Conservation (phyloP, 2,329 filamentous ascomycete species). For the Blastomyces silverae region DNA sequence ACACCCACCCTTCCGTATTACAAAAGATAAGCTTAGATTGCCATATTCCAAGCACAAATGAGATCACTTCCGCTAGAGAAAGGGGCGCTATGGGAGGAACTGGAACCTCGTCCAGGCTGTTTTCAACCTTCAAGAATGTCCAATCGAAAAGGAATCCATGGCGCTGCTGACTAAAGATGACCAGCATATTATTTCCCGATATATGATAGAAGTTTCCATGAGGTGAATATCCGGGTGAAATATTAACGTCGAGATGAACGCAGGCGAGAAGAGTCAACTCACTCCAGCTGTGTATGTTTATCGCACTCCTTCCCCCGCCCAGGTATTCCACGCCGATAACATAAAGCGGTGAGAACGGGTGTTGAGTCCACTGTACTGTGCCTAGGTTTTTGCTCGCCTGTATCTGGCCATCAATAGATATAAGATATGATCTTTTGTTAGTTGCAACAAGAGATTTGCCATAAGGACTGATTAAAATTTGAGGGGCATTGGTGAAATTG, state of each 20-base stretch:
- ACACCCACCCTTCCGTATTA: constrained; percentile 28
- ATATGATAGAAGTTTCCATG: constrained; percentile 15
- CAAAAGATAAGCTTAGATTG: constrained; percentile 27
- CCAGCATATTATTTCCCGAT: constrained; percentile 24
- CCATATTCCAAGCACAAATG: constrained; percentile 24
- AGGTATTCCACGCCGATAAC: constrained; percentile 28
- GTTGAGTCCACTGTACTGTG: constrained; percentile 24
- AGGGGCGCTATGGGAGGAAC: not conserved
- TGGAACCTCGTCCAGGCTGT: not conserved
- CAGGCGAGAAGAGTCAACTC: constrained; percentile 27
- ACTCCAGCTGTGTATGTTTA: constrained; percentile 27
- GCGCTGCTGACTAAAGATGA: constrained; percentile 14
- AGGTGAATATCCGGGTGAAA: not conserved
- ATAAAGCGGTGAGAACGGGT: constrained; percentile 24
- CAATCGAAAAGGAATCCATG: constrained; percentile 19
- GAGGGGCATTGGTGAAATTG: not conserved
- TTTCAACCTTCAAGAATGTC: constrained; percentile 18
- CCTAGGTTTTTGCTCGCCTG: constrained; percentile 20
- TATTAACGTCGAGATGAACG: constrained; percentile 6
- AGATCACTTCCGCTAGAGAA: constrained; percentile 15
- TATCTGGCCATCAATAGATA: constrained; percentile 25
- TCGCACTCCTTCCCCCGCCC: constrained; percentile 13
- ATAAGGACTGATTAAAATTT: constrained; percentile 23
- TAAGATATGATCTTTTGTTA: constrained; percentile 29
- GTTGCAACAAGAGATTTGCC: constrained; percentile 33